phyloP scores from a whole-genome alignment of 805 yeast genomes.

The Yarrowia bubula region DNA sequence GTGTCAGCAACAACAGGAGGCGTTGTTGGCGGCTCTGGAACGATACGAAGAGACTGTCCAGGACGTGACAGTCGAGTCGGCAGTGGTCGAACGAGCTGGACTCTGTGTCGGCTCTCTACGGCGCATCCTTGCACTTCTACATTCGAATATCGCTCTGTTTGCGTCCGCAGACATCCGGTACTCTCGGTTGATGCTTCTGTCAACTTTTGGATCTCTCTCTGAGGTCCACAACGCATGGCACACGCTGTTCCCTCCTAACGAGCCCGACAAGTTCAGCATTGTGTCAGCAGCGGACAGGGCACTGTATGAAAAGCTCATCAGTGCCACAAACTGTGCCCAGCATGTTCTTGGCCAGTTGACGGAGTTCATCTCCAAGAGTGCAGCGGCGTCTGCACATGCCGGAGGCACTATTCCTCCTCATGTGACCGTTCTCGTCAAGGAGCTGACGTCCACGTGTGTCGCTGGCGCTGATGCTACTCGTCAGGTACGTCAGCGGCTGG shows the following conservation, averaged over 20 bases:
- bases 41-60: constrained; percentile 17
- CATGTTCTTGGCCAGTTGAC: constrained; percentile 75
- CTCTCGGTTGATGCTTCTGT: constrained; percentile 60
- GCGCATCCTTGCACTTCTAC: constrained; percentile 6
- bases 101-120: constrained; percentile 37
- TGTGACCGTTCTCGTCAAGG: constrained; percentile 66
- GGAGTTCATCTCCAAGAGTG: constrained; percentile 40
- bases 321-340: constrained; percentile 67
- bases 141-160: background rate
- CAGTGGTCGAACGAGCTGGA: constrained; percentile 27
- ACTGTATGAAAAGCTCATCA: constrained; percentile 59
- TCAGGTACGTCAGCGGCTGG: constrained; percentile 55
- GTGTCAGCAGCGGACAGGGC: constrained; percentile 53
- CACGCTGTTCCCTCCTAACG: constrained; percentile 37
- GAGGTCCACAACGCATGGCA: constrained; percentile 68
- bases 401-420: constrained; percentile 39
- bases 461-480: constrained; percentile 80
- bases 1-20: constrained; percentile 32
- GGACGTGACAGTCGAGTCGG: background rate
- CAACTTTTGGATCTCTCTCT: constrained; percentile 59
- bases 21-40: constrained; percentile 57
- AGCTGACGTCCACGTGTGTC: constrained; percentile 72
- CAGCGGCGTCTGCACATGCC: constrained; percentile 42
- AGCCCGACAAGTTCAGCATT: constrained; percentile 9
- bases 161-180: constrained; percentile 54